These are phyloP conservation scores for Solanum paucissectum DNA, from an alignment of 257 asterid species.

Conservation along the genomic window DNA sequence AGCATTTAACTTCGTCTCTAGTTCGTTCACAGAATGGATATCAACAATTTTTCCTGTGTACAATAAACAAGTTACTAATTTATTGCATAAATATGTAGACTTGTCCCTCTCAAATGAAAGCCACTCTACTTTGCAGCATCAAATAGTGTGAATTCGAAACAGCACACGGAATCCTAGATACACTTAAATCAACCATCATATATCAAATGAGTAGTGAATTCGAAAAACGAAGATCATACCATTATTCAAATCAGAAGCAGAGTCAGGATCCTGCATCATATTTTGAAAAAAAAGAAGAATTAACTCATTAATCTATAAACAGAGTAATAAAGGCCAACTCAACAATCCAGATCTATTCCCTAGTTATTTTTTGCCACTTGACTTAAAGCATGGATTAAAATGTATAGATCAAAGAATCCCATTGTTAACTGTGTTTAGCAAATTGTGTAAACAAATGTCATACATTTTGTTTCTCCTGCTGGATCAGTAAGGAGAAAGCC, in stretches of 20 bases:
- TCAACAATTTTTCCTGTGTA: slow-evolving; percentile 48
- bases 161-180: not conserved
- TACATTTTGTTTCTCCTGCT: not conserved
- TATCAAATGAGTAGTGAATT: not conserved
- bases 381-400: not conserved
- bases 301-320: not conserved
- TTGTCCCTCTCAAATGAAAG: not conserved
- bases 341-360: not conserved
- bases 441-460: not conserved
- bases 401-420: not conserved
- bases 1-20: slow-evolving; percentile 35
- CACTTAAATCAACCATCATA: too few relatives aligned
- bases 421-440: not conserved
- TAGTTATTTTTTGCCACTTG: not conserved
- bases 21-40: slow-evolving; percentile 35
- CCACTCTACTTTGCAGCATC: too few relatives aligned
- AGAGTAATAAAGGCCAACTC: not conserved
- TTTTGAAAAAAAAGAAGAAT: not conserved
- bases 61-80: not conserved
- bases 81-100: not conserved
- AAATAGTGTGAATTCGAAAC: too few relatives aligned
- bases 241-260: slow-evolving; percentile 39
- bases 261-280: slow-evolving; percentile 43
- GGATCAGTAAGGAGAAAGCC: too few relatives aligned
- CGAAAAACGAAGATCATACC: slow-evolving; percentile 31